Percentiles rank a stretch among this genome's conserved stretches.
These are phyloP conservation scores for Cucurbita argyrosperma DNA, from an alignment of 306 rosid species.

Conservation along the genomic window DNA sequence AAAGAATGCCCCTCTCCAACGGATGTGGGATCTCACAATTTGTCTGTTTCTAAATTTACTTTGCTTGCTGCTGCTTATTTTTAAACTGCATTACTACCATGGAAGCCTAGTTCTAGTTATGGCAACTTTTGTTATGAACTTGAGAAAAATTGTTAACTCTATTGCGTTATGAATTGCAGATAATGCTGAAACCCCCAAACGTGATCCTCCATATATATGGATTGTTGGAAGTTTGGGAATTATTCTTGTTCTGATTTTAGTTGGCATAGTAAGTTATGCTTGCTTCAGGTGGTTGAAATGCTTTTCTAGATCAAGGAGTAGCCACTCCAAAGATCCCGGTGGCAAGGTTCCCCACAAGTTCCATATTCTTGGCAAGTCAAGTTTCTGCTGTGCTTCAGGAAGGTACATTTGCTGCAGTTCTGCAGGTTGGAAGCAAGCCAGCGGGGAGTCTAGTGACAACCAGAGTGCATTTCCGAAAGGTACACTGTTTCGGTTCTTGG, in stretches of 20 bases:
- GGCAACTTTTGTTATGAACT: background rate
- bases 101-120: background rate
- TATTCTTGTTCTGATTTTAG: slow-evolving; percentile 41
- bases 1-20: too few relatives aligned
- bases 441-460: slow-evolving; percentile 41
- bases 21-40: too few relatives aligned
- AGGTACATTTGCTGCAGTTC: slow-evolving; percentile 56
- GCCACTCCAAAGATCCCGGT: slow-evolving; percentile 46
- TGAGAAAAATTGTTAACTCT: background rate
- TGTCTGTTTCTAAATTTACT: background rate
- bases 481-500: background rate
- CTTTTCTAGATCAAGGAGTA: slow-evolving; percentile 26
- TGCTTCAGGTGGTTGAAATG: slow-evolving; percentile 50
- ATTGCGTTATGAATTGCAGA: slow-evolving; percentile 25
- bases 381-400: slow-evolving; percentile 83
- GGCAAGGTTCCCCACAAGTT: slow-evolving; percentile 51
- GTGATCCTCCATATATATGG: slow-evolving; percentile 70
- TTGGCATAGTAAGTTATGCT: slow-evolving; percentile 35
- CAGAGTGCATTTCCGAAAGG: slow-evolving; percentile 57
- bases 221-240: slow-evolving; percentile 71
- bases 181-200: slow-evolving; percentile 35
- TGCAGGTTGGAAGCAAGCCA: slow-evolving; percentile 54
- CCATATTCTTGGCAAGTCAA: slow-evolving; percentile 77
- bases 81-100: background rate
- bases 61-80: background rate